phyloP scores from a whole-genome alignment of 805 yeast genomes.

The Candida chilensis region DNA sequence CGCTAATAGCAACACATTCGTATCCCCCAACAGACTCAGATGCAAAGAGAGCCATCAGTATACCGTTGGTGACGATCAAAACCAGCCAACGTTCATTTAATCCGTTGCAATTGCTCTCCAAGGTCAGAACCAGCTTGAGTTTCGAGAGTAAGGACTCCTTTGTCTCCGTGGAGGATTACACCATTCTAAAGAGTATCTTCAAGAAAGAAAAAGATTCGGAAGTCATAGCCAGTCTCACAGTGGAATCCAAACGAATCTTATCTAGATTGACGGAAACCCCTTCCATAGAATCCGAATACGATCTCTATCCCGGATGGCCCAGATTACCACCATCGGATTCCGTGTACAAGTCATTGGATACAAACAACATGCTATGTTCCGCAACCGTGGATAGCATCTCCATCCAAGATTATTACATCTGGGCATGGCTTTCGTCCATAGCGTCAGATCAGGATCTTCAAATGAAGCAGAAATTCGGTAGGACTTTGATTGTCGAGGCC shows the following conservation, averaged over 20 bases:
- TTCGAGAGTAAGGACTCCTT: conserved; percentile 66
- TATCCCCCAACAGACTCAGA: conserved; percentile 61
- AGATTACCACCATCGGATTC: conserved; percentile 10
- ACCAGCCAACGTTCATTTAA: conserved; percentile 39
- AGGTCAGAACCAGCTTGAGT: conserved; percentile 32
- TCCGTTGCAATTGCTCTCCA: conserved; percentile 50
- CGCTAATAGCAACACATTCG: conserved; percentile 50
- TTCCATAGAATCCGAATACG: conserved; percentile 19
- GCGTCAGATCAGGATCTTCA: conserved; percentile 63
- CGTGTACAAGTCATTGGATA: conserved; percentile 28
- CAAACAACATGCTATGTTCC: conserved; percentile 18
- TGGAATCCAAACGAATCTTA: conserved; percentile 59
- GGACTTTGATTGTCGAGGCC: conserved; percentile 75
- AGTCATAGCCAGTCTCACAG: conserved; percentile 56
- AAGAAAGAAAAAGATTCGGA: conserved; percentile 42
- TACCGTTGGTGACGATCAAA: conserved; percentile 54
- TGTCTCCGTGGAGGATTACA: conserved; percentile 69
- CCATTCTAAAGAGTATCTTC: conserved; percentile 65
- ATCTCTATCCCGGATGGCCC: conserved; percentile 29
- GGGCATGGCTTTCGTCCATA: conserved; percentile 83
- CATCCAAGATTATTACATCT: conserved; percentile 80
- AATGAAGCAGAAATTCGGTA: conserved; percentile 66
- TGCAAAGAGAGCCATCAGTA: conserved; percentile 30
- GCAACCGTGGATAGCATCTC: conserved; percentile 52
- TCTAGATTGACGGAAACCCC: conserved; percentile 15